Base-by-base conservation (phyloP, 2,329 filamentous ascomycete genomes). In the Aspergillus flavus region DNA sequence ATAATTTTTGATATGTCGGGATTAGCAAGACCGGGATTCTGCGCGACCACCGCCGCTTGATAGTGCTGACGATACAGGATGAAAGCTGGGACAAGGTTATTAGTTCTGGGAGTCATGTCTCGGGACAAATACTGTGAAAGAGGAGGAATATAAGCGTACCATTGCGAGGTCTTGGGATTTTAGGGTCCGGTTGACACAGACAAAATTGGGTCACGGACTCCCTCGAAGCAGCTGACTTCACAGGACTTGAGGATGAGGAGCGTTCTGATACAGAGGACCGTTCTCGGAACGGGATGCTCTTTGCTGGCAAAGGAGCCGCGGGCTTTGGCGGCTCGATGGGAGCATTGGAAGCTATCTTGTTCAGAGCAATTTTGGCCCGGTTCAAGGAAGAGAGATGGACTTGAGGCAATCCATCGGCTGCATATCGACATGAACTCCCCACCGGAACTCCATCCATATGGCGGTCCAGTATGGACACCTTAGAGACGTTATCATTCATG, bases 1-100 rank as follows among this genome's bases (percentile, higher is more conserved):
- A 98, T 96, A 71, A 98, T 96, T 80, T 97, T 97, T 68, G 94
- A 97, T 71, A 98, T 96, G 58, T 97, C 93, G 3, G 94, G 94
- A 78, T 98, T 98, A 53, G 94, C 89, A 68, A 97, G 87, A 52
- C 93, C 91, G n/a, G 94, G 94, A 72, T 97, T 87, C 70, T 92
- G 86, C 59, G 89, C 85, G 43, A 94, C 91, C 57, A 98, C 92
- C 56, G 87, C 84, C 21, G 91, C 88, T 78, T 98, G 94, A 72
- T 95, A 90, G 77, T 96, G 91, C 76, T 98, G 94, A 45, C 95
- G 93, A 82, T 97, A 99, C 71, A 99, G 85, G 69, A 99, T 99
- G 81, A 99, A 99, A 57, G 94, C 95, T 99, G 77, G 76, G 75
- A 26, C 16, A 97, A 97, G 57, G 92, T 93, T 96, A 77, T 77